Conservation (phyloP, 2,329 filamentous ascomycete species). For the Talaromyces sp. region DNA sequence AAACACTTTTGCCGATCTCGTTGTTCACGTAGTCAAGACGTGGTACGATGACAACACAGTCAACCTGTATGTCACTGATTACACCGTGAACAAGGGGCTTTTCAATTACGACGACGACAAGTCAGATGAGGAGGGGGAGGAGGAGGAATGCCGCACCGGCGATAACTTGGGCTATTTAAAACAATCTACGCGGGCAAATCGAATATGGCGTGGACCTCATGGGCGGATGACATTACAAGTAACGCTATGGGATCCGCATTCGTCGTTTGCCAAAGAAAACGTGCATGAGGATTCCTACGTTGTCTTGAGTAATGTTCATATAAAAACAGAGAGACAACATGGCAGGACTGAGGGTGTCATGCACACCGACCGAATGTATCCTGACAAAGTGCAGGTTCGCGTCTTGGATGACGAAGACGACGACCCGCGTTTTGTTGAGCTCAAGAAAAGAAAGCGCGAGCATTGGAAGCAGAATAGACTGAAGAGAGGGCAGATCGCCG, state of each 20-base stretch:
- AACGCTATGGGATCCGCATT: conserved; percentile 65
- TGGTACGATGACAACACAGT: conserved; percentile 43
- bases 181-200: conserved; percentile 24
- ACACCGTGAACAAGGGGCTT: conserved; percentile 64
- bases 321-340: conserved; percentile 49
- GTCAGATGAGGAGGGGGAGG: conserved; percentile 23
- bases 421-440: conserved; percentile 46
- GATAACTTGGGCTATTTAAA: conserved; percentile 51
- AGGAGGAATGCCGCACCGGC: conserved; percentile 38
- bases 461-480: conserved; percentile 53
- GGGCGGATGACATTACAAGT: conserved; percentile 68
- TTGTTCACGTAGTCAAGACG: conserved; percentile 64
- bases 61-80: conserved; percentile 74
- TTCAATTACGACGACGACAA: conserved; percentile 44
- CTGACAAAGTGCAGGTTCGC: conserved; percentile 53
- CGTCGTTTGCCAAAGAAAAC: conserved; percentile 48
- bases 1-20: conserved; percentile 58
- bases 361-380: conserved; percentile 52
- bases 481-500: conserved; percentile 24
- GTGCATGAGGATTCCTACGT: conserved; percentile 59
- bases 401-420: conserved; percentile 45
- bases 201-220: conserved; percentile 64
- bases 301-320: conserved; percentile 63
- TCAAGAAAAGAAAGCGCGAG: conserved; percentile 57
- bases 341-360: conserved; percentile 65